Evolutionary conservation across 2,329 filamentous ascomycete species (phyloP).

Genomic region (Xylaria digitata): DNA sequence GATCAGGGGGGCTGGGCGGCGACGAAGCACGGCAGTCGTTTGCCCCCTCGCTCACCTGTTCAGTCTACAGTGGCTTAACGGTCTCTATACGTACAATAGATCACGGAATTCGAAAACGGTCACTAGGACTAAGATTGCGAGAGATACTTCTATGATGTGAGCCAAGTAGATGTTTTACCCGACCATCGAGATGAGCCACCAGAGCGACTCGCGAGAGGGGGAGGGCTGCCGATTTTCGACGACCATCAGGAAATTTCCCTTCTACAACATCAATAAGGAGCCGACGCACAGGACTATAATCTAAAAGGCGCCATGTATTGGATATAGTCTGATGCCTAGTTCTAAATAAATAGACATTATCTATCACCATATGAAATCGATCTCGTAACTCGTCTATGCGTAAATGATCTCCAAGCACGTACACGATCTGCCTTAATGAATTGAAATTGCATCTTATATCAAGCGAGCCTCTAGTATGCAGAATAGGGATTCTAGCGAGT

Average conservation of each 20-base stretch:
- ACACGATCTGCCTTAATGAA: slow-evolving; percentile 43
- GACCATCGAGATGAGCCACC: slow-evolving; percentile 32
- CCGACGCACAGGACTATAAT: not conserved
- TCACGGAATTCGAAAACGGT: slow-evolving; percentile 29
- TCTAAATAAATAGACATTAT: slow-evolving; percentile 28
- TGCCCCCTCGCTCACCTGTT: slow-evolving; percentile 12
- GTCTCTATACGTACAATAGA: slow-evolving; percentile 41
- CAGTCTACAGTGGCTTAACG: slow-evolving; percentile 37
- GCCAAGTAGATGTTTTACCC: slow-evolving; percentile 40
- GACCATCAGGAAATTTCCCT: slow-evolving; percentile 39
- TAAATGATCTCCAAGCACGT: slow-evolving; percentile 26
- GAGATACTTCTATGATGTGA: slow-evolving; percentile 11
- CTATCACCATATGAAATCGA: slow-evolving; percentile 23
- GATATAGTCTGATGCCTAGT: not conserved
- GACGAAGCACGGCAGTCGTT: slow-evolving; percentile 45
- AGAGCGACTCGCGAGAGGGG: slow-evolving; percentile 31
- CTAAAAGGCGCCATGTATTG: not conserved
- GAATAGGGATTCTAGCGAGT: slow-evolving; percentile 28
- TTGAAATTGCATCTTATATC: slow-evolving; percentile 45
- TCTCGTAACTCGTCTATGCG: slow-evolving; percentile 14
- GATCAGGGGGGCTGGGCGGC: slow-evolving; percentile 42
- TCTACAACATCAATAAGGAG: slow-evolving; percentile 41
- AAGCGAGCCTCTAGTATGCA: slow-evolving; percentile 33
- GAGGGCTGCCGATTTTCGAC: slow-evolving; percentile 33
- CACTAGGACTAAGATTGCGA: not conserved